Percentiles rank a stretch among this genome's conserved stretches.
phyloP scores from a whole-genome alignment of 805 yeast species.

The Wickerhamiella sergipiensis region DNA sequence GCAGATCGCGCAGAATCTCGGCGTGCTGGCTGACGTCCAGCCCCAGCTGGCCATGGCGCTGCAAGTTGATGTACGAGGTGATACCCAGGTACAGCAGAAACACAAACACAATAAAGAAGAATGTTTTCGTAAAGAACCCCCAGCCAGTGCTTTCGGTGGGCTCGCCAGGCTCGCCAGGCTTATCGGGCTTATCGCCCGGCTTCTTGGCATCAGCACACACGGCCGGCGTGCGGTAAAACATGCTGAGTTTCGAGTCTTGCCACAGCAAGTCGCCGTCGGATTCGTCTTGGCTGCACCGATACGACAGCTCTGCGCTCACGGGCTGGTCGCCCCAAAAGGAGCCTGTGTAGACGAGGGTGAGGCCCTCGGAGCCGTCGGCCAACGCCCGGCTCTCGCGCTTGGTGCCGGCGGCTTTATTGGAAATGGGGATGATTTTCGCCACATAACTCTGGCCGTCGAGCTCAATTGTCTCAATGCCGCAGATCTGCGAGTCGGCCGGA shows the following conservation, averaged over 20 bases:
- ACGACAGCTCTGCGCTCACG: slow-evolving; percentile 22
- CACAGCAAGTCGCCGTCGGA: slow-evolving; percentile 7
- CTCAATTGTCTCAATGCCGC: slow-evolving; percentile 53
- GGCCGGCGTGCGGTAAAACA: slow-evolving; percentile 13
- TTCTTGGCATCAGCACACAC: slow-evolving; percentile 20
- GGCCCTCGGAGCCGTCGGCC: slow-evolving; percentile 19
- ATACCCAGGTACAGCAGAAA: slow-evolving; percentile 60
- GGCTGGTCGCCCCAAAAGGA: slow-evolving; percentile 57
- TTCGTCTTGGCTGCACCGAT: slow-evolving; percentile 18
- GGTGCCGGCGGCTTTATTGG: slow-evolving; percentile 1
- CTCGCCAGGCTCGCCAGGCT: slow-evolving; percentile 14
- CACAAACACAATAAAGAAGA: slow-evolving; percentile 58
- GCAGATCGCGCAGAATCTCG: slow-evolving; percentile 47
- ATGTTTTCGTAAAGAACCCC: slow-evolving; percentile 76
- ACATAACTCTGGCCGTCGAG: slow-evolving; percentile 37
- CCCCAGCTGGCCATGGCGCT: slow-evolving; percentile 50
- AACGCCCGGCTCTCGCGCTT: slow-evolving; percentile 1
- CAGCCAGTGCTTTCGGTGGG: slow-evolving; percentile 33
- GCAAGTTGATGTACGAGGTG: slow-evolving; percentile 64
- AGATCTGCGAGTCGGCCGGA: slow-evolving; percentile 57
- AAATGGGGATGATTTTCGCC: slow-evolving; percentile 46
- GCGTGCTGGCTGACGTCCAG: slow-evolving; percentile 36
- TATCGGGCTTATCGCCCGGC: background rate
- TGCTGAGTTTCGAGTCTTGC: slow-evolving; percentile 11
- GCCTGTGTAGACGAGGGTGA: slow-evolving; percentile 29